Base-by-base conservation (phyloP, 2,329 filamentous ascomycete genomes). In the Nectriaceae sp. region DNA sequence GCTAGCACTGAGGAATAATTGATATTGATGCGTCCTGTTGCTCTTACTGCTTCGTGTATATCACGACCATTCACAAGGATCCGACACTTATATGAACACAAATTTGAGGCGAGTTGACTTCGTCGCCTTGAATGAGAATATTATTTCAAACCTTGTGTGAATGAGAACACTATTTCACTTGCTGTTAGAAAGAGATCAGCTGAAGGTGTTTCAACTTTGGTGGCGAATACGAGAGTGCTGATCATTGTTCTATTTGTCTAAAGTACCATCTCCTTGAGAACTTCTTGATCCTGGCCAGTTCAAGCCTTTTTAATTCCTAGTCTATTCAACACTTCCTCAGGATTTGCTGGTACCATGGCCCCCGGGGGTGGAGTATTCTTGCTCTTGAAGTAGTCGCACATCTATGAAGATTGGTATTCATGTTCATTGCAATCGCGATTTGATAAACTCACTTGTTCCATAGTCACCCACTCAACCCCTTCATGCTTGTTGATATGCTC, bases 371-470 rank as follows among this genome's bases (percentile, higher is more conserved):
- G 75, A 3, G 67, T 67, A 53, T 84, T 87, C 66, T 79, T 84
- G 50, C 74, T 76, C 72, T 88, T 89, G 68, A 89, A 90, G 22
- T 88, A 80, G 61, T 89, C 85, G 36, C 75, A 82, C 71, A 90
- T 88, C 51, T 54, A 8, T 3, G 21, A 8, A 44, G 35, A 18
- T 18, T 8, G 15, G 4, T 11, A 8, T 13, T 29, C 24, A 13
- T 29, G 13, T 29, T 13, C 13, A 29, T 29, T n/a, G n/a, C n/a
- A n/a, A n/a, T n/a, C n/a, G n/a, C n/a, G 24, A 13, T 6, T 29
- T 13, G 3, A n/a, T n/a, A 29, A 29, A 1, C 44, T 38, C 46
- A 58, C 55, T 65, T 88, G 77, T 62, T 81, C 84, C 75, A 90
- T 87, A 0, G 83, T 87, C 1, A 85, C 80, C 76, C 82, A 87